phyloP scores from a whole-genome alignment of 2,329 filamentous ascomycete species.

The Phyllosticta citrichinensis region DNA sequence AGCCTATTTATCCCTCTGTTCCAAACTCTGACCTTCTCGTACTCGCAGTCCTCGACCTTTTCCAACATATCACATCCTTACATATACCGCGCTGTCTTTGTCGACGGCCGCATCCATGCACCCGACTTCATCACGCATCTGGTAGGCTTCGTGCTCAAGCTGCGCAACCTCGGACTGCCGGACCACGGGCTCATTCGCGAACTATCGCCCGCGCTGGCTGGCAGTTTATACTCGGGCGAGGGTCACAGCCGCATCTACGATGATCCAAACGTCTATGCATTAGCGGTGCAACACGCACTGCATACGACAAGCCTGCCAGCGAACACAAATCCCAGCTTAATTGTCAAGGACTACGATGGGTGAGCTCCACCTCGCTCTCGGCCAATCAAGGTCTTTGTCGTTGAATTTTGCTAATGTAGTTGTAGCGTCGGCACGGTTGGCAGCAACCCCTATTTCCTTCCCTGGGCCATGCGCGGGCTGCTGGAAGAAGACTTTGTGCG shows the following conservation, averaged over 20 bases:
- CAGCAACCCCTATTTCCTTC: conserved; percentile 79
- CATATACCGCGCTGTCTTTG: conserved; percentile 90
- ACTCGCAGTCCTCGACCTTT: conserved; percentile 64
- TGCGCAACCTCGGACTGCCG: conserved; percentile 84
- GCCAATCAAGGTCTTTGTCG: neutral
- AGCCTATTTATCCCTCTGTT: neutral
- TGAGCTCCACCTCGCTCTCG: neutral
- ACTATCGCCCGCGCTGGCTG: conserved; percentile 76
- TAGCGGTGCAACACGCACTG: conserved; percentile 38
- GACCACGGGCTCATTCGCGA: conserved; percentile 92
- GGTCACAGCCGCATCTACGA: conserved; percentile 92
- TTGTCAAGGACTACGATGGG: conserved; percentile 24
- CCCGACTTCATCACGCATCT: conserved; percentile 90
- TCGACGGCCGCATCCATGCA: conserved; percentile 84
- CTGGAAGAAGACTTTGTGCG: conserved; percentile 87
- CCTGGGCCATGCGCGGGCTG: conserved; percentile 90
- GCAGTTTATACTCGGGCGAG: conserved; percentile 82
- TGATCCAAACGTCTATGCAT: conserved; percentile 72
- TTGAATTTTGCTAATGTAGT: neutral
- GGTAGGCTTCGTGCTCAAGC: conserved; percentile 83
- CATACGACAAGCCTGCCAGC: conserved; percentile 34
- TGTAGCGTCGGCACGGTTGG: conserved; percentile 20
- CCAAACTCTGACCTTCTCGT: neutral
- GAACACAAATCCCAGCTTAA: conserved; percentile 16
- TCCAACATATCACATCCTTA: conserved; percentile 80